Percentiles rank a stretch among this genome's conserved stretches.
Evolutionary conservation across 2,329 filamentous ascomycete genomes (phyloP).

Genomic region (Xylariaceae sp.): DNA sequence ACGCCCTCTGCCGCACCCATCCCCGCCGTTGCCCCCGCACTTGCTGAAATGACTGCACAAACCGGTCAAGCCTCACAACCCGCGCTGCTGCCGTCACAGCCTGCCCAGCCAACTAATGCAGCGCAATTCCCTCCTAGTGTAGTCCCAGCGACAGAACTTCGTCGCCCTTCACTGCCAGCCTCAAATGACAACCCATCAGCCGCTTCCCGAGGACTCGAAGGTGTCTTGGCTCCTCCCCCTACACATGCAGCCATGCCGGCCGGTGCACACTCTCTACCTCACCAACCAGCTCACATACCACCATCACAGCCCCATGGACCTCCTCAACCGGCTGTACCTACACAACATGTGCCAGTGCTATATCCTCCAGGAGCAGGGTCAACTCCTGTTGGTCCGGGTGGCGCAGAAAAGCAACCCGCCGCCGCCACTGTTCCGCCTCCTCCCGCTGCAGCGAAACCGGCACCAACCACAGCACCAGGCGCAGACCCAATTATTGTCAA

Average conservation of each 20-base stretch:
- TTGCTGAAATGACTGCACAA: conserved; percentile 4
- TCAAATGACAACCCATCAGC: conserved; percentile 15
- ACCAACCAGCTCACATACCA: conserved; percentile 13
- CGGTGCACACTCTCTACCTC: conserved; percentile 21
- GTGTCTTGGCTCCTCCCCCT: conserved; percentile 30
- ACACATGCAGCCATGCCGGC: conserved; percentile 21
- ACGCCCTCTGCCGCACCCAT: conserved; percentile 21
- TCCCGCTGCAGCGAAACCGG: conserved; percentile 18
- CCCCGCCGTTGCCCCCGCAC: conserved; percentile 4
- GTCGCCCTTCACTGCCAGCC: conserved; percentile 16
- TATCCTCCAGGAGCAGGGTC: conserved; percentile 17
- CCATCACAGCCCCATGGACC: neutral
- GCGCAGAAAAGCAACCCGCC: too few species aligned
- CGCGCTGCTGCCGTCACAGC: conserved; percentile 5
- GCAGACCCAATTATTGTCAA: conserved; percentile 78
- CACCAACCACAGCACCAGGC: conserved; percentile 20
- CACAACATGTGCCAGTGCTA: neutral
- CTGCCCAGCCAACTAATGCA: conserved; percentile 23
- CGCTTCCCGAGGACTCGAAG: conserved; percentile 29
- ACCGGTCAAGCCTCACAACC: conserved; percentile 5
- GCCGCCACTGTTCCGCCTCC: conserved; percentile 20
- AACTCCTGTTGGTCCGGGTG: neutral
- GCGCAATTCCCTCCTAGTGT: conserved; percentile 10
- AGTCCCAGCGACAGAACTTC: conserved; percentile 15
- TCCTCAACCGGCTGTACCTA: neutral